Conservation (phyloP, 306 rosid genomes). For the Dalbergia cultrata region DNA sequence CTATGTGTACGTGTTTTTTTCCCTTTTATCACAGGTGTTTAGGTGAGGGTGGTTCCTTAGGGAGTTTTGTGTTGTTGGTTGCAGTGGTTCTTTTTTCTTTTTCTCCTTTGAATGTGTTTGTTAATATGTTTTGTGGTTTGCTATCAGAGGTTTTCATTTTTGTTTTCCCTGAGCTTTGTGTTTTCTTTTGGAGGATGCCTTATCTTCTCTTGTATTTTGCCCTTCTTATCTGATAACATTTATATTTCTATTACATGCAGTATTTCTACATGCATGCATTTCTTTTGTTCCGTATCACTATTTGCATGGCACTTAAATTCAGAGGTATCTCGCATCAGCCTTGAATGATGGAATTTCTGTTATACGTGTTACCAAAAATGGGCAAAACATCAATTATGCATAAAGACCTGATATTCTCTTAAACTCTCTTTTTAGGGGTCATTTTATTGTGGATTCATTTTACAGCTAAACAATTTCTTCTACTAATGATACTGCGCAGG, state of each 20-base stretch:
- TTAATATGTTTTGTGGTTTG: neutral
- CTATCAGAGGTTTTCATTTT: neutral
- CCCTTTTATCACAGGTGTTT: neutral
- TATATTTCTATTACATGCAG: neutral
- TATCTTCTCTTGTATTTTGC: neutral
- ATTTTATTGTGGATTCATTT: slow-evolving; percentile 19
- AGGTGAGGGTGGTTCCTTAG: neutral
- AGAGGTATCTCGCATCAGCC: neutral
- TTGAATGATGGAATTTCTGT: slow-evolving; percentile 32
- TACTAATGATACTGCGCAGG: slow-evolving; percentile 64
- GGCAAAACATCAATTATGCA: slow-evolving; percentile 33
- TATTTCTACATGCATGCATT: neutral
- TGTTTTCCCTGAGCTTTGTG: neutral
- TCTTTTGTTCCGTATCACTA: neutral
- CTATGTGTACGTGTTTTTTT: neutral
- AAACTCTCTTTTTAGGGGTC: slow-evolving; percentile 33
- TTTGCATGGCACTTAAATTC: neutral
- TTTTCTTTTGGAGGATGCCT: neutral
- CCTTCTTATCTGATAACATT: neutral
- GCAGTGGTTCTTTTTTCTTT: neutral
- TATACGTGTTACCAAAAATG: neutral
- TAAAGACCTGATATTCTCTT: slow-evolving; percentile 29
- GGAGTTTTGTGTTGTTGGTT: neutral
- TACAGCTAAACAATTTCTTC: slow-evolving; percentile 29
- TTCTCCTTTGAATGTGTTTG: neutral